phyloP scores from a whole-genome alignment of 1,284 basidiomycete species.

The Pascua sp. region DNA sequence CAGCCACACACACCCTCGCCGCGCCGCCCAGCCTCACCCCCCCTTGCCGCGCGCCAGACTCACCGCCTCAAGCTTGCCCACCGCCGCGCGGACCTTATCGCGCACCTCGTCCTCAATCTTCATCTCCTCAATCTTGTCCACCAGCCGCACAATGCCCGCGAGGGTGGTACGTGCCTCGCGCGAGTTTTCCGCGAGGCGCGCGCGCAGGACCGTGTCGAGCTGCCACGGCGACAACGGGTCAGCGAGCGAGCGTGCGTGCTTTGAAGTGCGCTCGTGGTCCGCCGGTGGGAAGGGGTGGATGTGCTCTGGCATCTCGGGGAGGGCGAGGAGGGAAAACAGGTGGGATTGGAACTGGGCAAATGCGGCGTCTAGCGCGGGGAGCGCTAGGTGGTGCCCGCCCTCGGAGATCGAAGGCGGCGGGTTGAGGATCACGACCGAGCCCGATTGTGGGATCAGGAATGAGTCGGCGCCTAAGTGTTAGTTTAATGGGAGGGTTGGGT shows the following conservation, averaged over 20 bases:
- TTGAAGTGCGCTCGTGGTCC: background rate
- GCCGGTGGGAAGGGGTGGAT: constrained; percentile 19
- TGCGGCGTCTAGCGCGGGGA: constrained; percentile 53
- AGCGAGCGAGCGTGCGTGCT: background rate
- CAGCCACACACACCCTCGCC: too few species aligned
- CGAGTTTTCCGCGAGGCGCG: constrained; percentile 68
- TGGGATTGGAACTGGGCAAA: constrained; percentile 74
- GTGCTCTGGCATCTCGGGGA: constrained; percentile 59
- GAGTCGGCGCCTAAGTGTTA: constrained; percentile 28
- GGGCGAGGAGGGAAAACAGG: constrained; percentile 71
- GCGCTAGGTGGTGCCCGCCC: constrained; percentile 27
- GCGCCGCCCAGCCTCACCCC: background rate
- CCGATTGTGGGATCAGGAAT: constrained; percentile 94
- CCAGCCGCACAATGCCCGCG: constrained; percentile 72
- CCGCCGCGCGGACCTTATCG: constrained; percentile 64
- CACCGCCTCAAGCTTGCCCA: constrained; percentile 68
- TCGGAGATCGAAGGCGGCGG: constrained; percentile 41
- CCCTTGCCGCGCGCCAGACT: constrained; percentile 18
- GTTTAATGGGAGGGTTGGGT: background rate
- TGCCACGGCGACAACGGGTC: constrained; percentile 58
- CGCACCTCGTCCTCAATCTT: constrained; percentile 73
- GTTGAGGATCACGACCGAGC: constrained; percentile 80
- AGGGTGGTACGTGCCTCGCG: constrained; percentile 68
- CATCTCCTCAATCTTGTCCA: constrained; percentile 83
- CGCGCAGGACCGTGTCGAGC: constrained; percentile 68